Evolutionary conservation across 306 rosid species (phyloP).

Genomic region (Carpinus viminea): DNA sequence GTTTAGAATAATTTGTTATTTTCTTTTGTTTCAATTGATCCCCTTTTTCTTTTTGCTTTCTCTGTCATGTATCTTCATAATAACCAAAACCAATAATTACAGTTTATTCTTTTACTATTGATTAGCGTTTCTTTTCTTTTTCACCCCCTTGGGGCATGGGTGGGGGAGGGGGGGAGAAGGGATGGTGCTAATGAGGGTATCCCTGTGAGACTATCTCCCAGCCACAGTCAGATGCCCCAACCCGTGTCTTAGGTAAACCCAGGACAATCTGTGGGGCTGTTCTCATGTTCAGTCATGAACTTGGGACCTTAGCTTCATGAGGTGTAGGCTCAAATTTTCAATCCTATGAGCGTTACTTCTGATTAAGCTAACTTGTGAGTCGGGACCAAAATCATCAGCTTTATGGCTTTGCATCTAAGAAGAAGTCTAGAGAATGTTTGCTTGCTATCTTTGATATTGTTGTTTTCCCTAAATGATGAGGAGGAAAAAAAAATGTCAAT

Average conservation of each 20-base stretch:
- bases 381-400: background rate
- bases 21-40: background rate
- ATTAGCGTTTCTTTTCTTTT: background rate
- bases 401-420: background rate
- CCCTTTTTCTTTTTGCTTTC: background rate
- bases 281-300: background rate
- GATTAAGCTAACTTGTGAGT: background rate
- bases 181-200: background rate
- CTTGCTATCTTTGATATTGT: background rate
- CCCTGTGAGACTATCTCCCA: too few relatives aligned
- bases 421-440: background rate
- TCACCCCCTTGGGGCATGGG: too few relatives aligned
- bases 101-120: background rate
- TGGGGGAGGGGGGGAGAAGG: background rate
- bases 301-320: background rate
- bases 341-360: background rate
- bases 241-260: too few relatives aligned
- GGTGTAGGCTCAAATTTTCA: background rate
- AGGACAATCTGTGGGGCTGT: background rate
- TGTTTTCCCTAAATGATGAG: background rate
- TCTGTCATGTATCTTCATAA: background rate
- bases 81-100: background rate
- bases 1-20: too few relatives aligned
- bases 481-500: background rate
- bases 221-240: background rate